Conservation (phyloP, 306 rosid species). For the Trifolium dubium region DNA sequence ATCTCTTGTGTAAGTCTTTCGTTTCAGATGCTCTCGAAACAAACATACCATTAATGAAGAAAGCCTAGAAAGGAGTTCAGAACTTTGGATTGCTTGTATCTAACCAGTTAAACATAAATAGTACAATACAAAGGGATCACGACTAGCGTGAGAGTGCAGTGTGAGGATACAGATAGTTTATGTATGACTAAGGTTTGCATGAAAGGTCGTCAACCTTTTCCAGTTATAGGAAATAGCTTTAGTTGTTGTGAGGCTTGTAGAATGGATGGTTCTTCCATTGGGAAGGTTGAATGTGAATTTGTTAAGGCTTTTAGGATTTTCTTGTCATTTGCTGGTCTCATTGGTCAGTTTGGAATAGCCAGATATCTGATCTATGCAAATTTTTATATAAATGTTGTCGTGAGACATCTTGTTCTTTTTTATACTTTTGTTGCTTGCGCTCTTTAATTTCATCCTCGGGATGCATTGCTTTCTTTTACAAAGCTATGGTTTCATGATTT, state of each 20-base stretch:
- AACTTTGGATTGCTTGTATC: constrained; percentile 1
- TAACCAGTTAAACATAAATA: neutral
- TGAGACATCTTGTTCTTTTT: neutral
- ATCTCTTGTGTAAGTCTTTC: too few species aligned
- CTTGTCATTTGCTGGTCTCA: constrained; percentile 4
- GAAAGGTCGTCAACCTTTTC: neutral
- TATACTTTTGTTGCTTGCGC: neutral
- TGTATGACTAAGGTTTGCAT: neutral
- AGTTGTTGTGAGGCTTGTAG: neutral
- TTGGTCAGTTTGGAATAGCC: constrained; percentile 19
- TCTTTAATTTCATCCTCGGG: neutral
- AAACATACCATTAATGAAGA: neutral
- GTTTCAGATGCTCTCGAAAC: too few species aligned
- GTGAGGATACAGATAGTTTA: neutral
- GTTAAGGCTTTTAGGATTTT: constrained; percentile 8
- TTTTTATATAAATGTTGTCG: constrained; percentile 10
- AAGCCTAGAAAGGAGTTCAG: neutral
- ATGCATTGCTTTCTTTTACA: constrained; percentile 9
- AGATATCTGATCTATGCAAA: neutral
- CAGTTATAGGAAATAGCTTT: neutral
- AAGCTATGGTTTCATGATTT: constrained; percentile 31
- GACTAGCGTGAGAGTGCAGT: neutral
- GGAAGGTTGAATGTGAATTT: constrained; percentile 1
- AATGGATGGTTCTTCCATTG: neutral
- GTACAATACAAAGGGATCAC: neutral